Evolutionary conservation across 1,284 basidiomycete species (phyloP).

Genomic region (Rhodofomes roseus): DNA sequence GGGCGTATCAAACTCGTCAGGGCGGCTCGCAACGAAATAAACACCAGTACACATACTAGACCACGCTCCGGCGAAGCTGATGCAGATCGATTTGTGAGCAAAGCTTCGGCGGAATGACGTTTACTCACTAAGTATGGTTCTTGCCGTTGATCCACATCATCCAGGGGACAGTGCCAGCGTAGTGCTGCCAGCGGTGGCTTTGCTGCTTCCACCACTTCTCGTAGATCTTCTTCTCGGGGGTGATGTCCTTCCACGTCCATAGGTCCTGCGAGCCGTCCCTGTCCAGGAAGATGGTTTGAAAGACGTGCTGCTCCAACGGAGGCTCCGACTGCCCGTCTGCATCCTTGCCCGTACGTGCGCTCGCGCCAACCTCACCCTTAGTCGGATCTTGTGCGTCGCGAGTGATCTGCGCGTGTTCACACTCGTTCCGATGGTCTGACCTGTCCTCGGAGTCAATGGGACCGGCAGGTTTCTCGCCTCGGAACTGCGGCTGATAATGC

Average conservation of each 20-base stretch:
- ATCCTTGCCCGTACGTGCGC: conserved; percentile 21
- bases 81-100: conserved; percentile 8
- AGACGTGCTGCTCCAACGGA: conserved; percentile 45
- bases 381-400: conserved; percentile 14
- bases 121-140: conserved; percentile 39
- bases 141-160: conserved; percentile 60
- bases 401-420: conserved; percentile 12
- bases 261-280: conserved; percentile 40
- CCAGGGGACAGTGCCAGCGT: conserved; percentile 54
- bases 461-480: conserved; percentile 25
- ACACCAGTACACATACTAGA: conserved; percentile 22
- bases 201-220: conserved; percentile 66
- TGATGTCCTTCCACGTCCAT: conserved; percentile 54
- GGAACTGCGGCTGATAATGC: conserved; percentile 52
- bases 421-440: conserved; percentile 20
- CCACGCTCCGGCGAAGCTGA: conserved; percentile 38
- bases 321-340: conserved; percentile 21
- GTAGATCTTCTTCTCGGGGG: conserved; percentile 43
- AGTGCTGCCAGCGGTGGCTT: conserved; percentile 57
- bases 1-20: conserved; percentile 3
- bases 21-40: conserved; percentile 1
- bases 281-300: conserved; percentile 65
- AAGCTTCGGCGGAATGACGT: conserved; percentile 25
- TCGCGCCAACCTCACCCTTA: conserved; percentile 14
- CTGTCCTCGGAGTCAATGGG: conserved; percentile 19